Evolutionary conservation across 2,329 filamentous ascomycete species (phyloP).

Genomic region (Ascochyta pisi): DNA sequence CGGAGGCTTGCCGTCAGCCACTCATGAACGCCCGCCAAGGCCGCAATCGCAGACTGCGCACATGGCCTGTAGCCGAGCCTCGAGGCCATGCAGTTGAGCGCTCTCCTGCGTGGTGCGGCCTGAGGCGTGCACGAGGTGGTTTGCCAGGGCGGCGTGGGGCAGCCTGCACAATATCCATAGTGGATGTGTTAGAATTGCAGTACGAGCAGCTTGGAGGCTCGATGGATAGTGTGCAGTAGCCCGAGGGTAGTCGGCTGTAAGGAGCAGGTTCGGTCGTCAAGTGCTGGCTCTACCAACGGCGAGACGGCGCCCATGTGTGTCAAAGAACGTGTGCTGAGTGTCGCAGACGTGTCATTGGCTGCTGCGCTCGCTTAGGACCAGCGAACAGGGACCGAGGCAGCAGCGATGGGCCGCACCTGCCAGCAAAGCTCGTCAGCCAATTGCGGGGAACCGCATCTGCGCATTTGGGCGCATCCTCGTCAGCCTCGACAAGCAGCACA

Average conservation of each 20-base stretch:
- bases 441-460: conserved; percentile 31
- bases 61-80: conserved; percentile 32
- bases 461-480: conserved; percentile 30
- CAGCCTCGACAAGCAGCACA: conserved; percentile 14
- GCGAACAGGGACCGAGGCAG: conserved; percentile 13
- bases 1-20: conserved; percentile 26
- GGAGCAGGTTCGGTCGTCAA: not conserved
- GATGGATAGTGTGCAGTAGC: conserved; percentile 11
- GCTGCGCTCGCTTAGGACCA: not conserved
- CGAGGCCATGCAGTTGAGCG: conserved; percentile 7
- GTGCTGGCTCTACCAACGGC: not conserved
- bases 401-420: conserved; percentile 4
- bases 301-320: conserved; percentile 3
- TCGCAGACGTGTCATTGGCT: conserved; percentile 1
- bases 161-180: not conserved
- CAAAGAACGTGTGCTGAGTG: not conserved
- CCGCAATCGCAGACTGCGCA: conserved; percentile 26
- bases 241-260: not conserved
- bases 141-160: not conserved
- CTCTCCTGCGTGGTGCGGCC: conserved; percentile 14
- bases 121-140: conserved; percentile 6
- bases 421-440: conserved; percentile 27
- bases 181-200: too few relatives aligned
- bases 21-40: conserved; percentile 31
- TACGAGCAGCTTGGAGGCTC: not conserved